Evolutionary conservation across 805 yeast species (phyloP), one percentile per base, ranked within the genome.

Genomic region (Kuraishia ogatae): DNA sequence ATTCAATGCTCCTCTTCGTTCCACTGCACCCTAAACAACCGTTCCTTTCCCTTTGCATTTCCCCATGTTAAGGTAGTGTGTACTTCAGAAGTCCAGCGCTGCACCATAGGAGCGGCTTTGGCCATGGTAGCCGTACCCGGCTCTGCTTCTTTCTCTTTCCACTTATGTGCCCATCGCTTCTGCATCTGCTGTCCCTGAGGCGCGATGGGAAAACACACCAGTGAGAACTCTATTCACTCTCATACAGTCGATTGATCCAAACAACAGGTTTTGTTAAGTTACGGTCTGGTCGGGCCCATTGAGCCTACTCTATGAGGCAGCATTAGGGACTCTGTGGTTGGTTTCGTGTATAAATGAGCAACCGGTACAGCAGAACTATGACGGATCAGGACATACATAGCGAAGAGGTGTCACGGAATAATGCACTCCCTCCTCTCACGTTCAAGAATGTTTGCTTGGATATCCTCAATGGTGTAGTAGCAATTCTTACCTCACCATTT

Each of bases 391-490:
- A 20, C 22, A 5, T 13, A 47, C n/a, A 22, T 7, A 20, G 23
- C 28, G 35, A 46, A 35, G 29, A 48, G 35, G 23, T 39, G 52
- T n/a, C 24, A 24, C 23, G 50, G 23, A 3, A 10, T 17, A 35
- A 48, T 2, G 64, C 62, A 48, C 62, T 68, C 2, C 82, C 83
- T 4, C 70, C 70, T 50, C 66, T 80, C 55, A 79, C 82, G 0
- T 59, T 81, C 21, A 65, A 60, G 22, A 83, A 81, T 61, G 78
- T 84, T 1, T 43, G 71, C 13, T 58, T 58, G 2, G 91, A 85
- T 61, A 53, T 82, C 7, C 60, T 64, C 51, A 61, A 69, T 53
- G 88, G 81, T 0, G 50, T 75, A 6, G 47, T 56, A 1, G 76
- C 78, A 19, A 58, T 84, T 13, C 50, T 83, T 8, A 73, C 72